Evolutionary conservation across 805 yeast genomes (phyloP), one percentile per base, ranked within the genome.

Genomic region (Yamadazyma phyllophila): DNA sequence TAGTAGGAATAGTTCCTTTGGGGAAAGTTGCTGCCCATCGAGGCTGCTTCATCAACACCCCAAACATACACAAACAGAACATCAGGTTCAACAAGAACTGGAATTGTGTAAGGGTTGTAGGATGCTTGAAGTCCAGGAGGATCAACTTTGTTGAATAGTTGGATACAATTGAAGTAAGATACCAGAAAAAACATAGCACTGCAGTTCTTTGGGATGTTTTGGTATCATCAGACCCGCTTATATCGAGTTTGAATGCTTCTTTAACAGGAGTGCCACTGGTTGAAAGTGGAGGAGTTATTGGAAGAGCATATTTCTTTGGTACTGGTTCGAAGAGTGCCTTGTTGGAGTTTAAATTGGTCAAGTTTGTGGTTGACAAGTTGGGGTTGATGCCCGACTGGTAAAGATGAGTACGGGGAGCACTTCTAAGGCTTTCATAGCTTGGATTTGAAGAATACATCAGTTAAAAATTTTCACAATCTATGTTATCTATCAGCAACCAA

Each of bases 31-130:
- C 60, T 26, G 30, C 38, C 11, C 47, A 35, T 2, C 10, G 10
- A 6, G 43, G 39, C 8, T 27, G 24, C 15, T 26, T 20, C 26
- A 36, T 35, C 20, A 33, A 14, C 7, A 42, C 9, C n/a, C 20
- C 39, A 17, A 53, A 47, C 29, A 49, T 71, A 0, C 63, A 17
- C 17, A 81, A 51, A 51, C 94, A 85, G 48, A 86, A 71, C 9
- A 69, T 32, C 3, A 83, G 83, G 54, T 90, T 90, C 55, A 88
- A 71, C 26, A 85, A 57, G 59, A 92, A 92, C 68, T 94, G 98
- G 44, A 85, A 67, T 72, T 91, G 90, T 1, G 97, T 89, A 46
- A 94, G 76, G 0, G 96, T 84, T n/a, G 90, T 81, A 1, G 99
- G 97, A 61, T 82, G 87, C 37, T 77, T 77, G 64, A 84, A 90